Base-by-base conservation (phyloP, 139 green algal genomes). In the Coccomyxa sp. region DNA sequence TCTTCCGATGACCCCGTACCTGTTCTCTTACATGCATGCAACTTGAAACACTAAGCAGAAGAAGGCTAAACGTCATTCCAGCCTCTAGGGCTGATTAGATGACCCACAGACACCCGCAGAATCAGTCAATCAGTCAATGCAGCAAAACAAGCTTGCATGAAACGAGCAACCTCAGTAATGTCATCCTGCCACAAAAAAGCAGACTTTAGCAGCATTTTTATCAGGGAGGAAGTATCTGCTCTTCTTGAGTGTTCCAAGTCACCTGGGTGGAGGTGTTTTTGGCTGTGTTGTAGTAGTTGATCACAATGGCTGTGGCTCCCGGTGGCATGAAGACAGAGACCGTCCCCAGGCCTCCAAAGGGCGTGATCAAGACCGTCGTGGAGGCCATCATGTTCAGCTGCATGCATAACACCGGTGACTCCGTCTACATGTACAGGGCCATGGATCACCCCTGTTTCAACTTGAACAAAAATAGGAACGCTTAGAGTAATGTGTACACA, bases 211-310 rank as follows among this genome's bases (percentile, higher is more conserved):
- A 13, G 23, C 66, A 75, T 30, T 25, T 75, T 30, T 31, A 58
- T 58, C 25, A 82, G 79, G 58, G 68, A 76, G 57, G n/a, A 82
- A 58, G 58, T 76, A 58, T 82, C 76, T 25, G 58, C 57, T 25
- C 23, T 27, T 75, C 25, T 27, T 7, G 38, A 51, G 77, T 32
- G 77, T 81, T 88, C 84, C 85, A 86, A 71, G 67, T 86, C 77
- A 45, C 86, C 57, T 51, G 38, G 38, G 38, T 51, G 58, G 71
- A 82, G 68, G 77, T 68, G 16, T 81, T n/a, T 27, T 38, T 25
- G 13, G 60, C n/a, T 14, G 58, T 86, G 38, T 88, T 68, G 78
- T 79, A 88, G 74, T 85, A 88, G 38, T 88, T 88, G 58, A 88
- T 79, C 18, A 83, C 85, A 28, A 88, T 88, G 59, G 85, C 83